Evolutionary conservation across 2,329 filamentous ascomycete genomes (phyloP).

Genomic region (Dactylellina parvicollis): DNA sequence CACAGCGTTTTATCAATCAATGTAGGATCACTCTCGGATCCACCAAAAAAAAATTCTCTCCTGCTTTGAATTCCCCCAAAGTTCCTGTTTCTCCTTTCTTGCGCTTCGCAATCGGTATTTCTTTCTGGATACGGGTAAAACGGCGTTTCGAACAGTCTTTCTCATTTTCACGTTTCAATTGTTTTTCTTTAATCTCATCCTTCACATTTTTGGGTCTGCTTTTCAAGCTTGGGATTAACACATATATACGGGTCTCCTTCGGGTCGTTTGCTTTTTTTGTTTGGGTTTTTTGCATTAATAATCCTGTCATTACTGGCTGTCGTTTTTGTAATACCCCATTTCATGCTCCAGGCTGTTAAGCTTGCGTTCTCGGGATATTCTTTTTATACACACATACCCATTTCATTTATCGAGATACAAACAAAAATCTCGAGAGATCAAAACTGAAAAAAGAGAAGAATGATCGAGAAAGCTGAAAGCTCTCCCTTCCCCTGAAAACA

Average conservation of each 20-base stretch:
- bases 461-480: conserved; percentile 12
- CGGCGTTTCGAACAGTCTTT: conserved; percentile 44
- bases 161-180: conserved; percentile 1
- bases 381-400: conserved; percentile 1
- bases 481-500: background rate
- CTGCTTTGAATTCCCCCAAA: too few species aligned
- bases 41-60: conserved; percentile 49
- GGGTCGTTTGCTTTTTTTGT: background rate
- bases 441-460: conserved; percentile 5
- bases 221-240: conserved; percentile 18
- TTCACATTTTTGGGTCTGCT: conserved; percentile 10
- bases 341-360: background rate
- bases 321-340: conserved; percentile 39
- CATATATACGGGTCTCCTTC: conserved; percentile 20
- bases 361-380: conserved; percentile 3
- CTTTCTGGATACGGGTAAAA: conserved; percentile 37
- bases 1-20: conserved; percentile 22
- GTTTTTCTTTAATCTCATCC: background rate
- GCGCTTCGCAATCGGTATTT: conserved; percentile 17
- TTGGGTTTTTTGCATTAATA: conserved; percentile 26
- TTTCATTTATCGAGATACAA: too few species aligned
- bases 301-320: conserved; percentile 7
- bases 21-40: conserved; percentile 42
- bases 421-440: background rate
- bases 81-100: conserved; percentile 9